Base-by-base conservation (phyloP, 148 eudicot genomes). In the Camellia granthamiana region DNA sequence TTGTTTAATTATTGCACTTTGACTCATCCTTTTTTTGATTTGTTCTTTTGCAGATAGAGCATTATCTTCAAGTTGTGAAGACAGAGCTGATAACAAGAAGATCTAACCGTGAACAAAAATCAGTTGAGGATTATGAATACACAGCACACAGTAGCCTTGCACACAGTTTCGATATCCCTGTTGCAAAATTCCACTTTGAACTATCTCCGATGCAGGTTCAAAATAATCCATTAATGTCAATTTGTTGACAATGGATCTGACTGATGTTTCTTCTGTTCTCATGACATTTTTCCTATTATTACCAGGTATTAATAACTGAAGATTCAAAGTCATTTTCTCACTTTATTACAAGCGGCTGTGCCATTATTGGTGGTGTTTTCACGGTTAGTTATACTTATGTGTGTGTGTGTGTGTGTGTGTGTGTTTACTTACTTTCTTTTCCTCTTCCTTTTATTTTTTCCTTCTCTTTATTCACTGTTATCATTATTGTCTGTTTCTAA, bases 311-410 rank as follows among this genome's bases (percentile, higher is more conserved):
- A 62, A 85, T 95, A 64, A 88, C 90, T 38, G 95, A 93, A 82
- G 80, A 89, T 69, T 77, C 89, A 15, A 91, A 88, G 85, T 90
- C 98, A 66, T 95, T 95, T 84, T 88, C 93, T 2, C 99, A 95
- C 84, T 95, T 95, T 87, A 81, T 95, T 61, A 95, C 98, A 5
- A 95, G 89, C 76, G 86, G 93, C 47, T 95, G 99, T 83, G 98
- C 99, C 76, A 95, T 95, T 73, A 92, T 92, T 63, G 98, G 99
- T 42, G 99, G 99, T 63, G 91, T 95, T 82, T 95, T 95, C 89
- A 95, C 99, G 92, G 99, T 95, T n/a, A 44, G 95, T 84, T 6
- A 15, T 46, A 63, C 61, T 14, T 23, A 9, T 1, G 10, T 64
- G 63, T n/a, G 16, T 61, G 47, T 23, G 30, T 23, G 30, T n/a